Conservation (phyloP, 768 basidiomycete species). For the Kwoniella bestiolae region DNA sequence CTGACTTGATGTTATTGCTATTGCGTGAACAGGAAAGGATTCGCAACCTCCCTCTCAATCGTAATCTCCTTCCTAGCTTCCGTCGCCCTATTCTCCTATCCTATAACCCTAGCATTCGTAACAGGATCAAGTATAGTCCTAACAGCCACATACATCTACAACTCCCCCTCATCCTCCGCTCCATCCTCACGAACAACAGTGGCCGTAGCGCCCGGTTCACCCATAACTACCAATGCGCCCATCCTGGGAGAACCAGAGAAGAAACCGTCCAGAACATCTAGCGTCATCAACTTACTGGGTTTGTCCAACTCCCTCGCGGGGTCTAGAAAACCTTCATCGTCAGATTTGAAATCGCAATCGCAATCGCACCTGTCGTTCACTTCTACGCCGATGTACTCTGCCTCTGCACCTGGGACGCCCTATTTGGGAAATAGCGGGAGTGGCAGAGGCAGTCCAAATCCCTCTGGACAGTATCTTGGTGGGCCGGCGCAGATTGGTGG, state of each 20-base stretch:
- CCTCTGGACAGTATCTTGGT: neutral
- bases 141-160: conserved; percentile 89
- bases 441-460: conserved; percentile 9
- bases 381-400: conserved; percentile 5
- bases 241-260: conserved; percentile 55
- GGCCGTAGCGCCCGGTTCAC: conserved; percentile 51
- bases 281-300: conserved; percentile 50
- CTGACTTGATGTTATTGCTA: no score
- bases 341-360: conserved; percentile 10
- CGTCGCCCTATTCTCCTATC: conserved; percentile 85
- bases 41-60: conserved; percentile 92
- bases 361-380: neutral
- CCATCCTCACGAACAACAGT: conserved; percentile 40
- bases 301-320: conserved; percentile 23
- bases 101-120: conserved; percentile 81
- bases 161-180: conserved; percentile 64
- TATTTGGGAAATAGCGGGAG: neutral
- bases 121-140: conserved; percentile 83
- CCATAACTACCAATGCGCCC: conserved; percentile 49
- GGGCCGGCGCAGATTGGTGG: conserved; percentile 14
- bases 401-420: conserved; percentile 16
- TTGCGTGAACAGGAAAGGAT: conserved; percentile 67
- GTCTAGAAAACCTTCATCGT: conserved; percentile 18
- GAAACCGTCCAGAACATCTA: conserved; percentile 44
- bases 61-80: conserved; percentile 93